Evolutionary conservation across 805 yeast species (phyloP), one percentile per base, ranked within the genome.

Genomic region (Scheffersomyces spartinae): DNA sequence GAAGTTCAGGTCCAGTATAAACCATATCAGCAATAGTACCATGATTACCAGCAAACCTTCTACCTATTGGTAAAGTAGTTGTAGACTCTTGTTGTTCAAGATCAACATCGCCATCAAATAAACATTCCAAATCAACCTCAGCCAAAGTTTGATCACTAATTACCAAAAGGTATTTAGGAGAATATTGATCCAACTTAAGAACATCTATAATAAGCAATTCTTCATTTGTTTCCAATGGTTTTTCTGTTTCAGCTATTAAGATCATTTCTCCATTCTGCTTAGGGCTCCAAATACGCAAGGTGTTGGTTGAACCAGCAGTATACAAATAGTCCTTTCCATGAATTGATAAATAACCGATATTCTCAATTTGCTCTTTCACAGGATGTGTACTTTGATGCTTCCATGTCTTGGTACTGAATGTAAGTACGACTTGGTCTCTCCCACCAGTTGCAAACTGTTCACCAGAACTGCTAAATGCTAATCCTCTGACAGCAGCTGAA

Each of bases 21-120:
- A 73, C 70, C 57, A 85, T 66, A 46, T 88, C 97, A 3, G 95
- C 94, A 40, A 91, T 75, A 14, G 91, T 88, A 30, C 96, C 97
- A 52, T 88, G 95, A 49, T 85, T 85, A 38, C 96, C 96, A 1
- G 95, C 91, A 38, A 85, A 62, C 21, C 71, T 64, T 28, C 74
- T 60, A 6, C 49, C 40, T 2, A 68, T 45, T 11, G 65, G 62
- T n/a, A 79, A 45, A 15, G 28, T 32, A 6, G 25, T 13, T 13
- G 6, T 17, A 6, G 24, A 21, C 15, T 37, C 38, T 6, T 41
- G 42, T 4, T 41, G 39, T 1, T 33, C 30, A 9, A 21, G 23
- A 4, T 44, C 41, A n/a, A n/a, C n/a, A 18, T 47, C 43, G 9
- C 54, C 35, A 3, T 40, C 49, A 15, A 21, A 45, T 38, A 23